Conservation (phyloP, 73 alveolate genomes). For the Paramecium tetraurelia region DNA sequence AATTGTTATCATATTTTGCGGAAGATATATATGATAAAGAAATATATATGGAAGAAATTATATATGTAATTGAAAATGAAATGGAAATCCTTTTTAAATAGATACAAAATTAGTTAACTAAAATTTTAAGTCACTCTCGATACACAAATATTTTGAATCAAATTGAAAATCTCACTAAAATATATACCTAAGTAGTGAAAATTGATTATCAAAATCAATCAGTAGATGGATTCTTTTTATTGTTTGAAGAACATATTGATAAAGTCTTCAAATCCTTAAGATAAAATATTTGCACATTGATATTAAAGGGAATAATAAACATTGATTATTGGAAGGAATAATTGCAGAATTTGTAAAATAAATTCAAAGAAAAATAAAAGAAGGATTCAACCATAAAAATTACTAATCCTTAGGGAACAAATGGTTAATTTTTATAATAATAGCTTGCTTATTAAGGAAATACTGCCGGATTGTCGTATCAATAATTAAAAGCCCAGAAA, state of each 20-base stretch:
- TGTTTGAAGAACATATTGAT: neutral
- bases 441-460: neutral
- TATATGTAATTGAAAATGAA: neutral
- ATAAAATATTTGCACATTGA: neutral
- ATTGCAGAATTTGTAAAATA: neutral
- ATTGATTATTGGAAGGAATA: neutral
- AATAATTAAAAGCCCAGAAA: neutral
- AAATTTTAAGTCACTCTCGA: neutral
- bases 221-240: neutral
- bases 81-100: neutral
- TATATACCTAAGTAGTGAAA: neutral
- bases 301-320: neutral
- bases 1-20: neutral
- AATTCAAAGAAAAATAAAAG: neutral
- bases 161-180: neutral
- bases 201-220: neutral
- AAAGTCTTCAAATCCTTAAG: neutral
- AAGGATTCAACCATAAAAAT: neutral
- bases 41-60: neutral
- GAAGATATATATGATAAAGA: neutral
- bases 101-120: neutral
- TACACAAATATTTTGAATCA: neutral
- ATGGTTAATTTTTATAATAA: neutral
- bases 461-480: neutral
- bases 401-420: neutral